Evolutionary conservation across 805 yeast genomes (phyloP).

Genomic region (Spencermartinsiella europaea): DNA sequence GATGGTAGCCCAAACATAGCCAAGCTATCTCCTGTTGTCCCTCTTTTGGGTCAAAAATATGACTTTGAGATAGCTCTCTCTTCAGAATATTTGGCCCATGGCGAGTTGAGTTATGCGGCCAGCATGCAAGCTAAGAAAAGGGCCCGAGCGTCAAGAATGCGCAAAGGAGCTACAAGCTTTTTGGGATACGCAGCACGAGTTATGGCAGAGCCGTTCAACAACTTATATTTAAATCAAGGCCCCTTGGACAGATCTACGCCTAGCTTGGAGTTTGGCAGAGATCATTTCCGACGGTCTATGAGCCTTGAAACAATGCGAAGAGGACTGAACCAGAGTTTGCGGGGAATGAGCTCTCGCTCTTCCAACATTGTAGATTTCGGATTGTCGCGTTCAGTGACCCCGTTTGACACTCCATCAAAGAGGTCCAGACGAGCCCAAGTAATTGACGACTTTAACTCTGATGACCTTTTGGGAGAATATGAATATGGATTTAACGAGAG

Average conservation of each 20-base stretch:
- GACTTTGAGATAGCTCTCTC: too few relatives aligned
- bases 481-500: neutral
- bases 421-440: too few relatives aligned
- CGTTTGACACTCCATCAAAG: neutral
- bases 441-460: too few relatives aligned
- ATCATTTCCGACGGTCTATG: neutral
- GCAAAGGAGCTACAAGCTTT: neutral
- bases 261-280: neutral
- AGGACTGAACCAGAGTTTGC: neutral
- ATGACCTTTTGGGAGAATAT: neutral
- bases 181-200: constrained; percentile 91
- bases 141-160: neutral
- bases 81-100: too few relatives aligned
- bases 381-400: neutral
- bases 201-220: constrained; percentile 97
- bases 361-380: neutral
- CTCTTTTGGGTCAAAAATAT: too few relatives aligned
- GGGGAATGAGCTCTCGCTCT: neutral
- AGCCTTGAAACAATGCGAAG: neutral
- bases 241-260: neutral
- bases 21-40: too few relatives aligned
- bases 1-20: too few relatives aligned
- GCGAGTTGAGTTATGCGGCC: too few relatives aligned
- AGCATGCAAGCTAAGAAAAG: too few relatives aligned
- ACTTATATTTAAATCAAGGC: constrained; percentile 55